phyloP scores from a whole-genome alignment of 225 moss, liverwort and hornwort species.

The Physcomitrellopsis africana region DNA sequence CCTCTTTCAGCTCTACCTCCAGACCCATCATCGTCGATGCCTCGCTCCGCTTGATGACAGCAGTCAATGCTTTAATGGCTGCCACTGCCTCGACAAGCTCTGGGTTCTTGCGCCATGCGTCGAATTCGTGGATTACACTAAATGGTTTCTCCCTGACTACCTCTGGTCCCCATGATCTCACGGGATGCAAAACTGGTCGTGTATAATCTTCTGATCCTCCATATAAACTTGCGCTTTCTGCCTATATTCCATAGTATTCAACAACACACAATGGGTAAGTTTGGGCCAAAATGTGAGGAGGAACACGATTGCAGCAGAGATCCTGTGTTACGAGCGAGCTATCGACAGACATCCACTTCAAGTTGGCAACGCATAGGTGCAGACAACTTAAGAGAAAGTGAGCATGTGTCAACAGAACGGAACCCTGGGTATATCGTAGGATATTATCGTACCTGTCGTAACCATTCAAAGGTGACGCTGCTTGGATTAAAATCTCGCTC shows the following conservation, averaged over 20 bases:
- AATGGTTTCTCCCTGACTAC: slow-evolving; percentile 2
- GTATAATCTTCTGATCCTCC: slow-evolving; percentile 39
- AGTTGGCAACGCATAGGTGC: neutral
- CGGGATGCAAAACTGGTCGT: slow-evolving; percentile 28
- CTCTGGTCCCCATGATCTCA: slow-evolving; percentile 40
- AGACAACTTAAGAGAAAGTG: neutral
- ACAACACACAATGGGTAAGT: neutral
- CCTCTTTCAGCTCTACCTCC: slow-evolving; percentile 86
- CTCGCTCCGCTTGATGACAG: slow-evolving; percentile 78
- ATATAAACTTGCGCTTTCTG: slow-evolving; percentile 74
- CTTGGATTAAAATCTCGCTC: slow-evolving; percentile 36
- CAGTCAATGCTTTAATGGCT: slow-evolving; percentile 88
- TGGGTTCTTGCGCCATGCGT: slow-evolving; percentile 81
- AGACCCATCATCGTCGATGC: slow-evolving; percentile 97
- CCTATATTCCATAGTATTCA: slow-evolving; percentile 35
- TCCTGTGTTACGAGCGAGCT: neutral
- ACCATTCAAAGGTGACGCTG: slow-evolving; percentile 51
- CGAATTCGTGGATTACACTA: slow-evolving; percentile 84
- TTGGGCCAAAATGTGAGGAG: slow-evolving; percentile 1
- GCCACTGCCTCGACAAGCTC: slow-evolving; percentile 93
- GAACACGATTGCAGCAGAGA: neutral
- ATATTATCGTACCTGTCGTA: slow-evolving; percentile 37
- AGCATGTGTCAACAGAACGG: too few species aligned
- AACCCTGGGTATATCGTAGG: too few species aligned
- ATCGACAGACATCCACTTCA: neutral